Percentiles rank a stretch among this genome's conserved stretches.
Conservation (phyloP, 352 stramenopile species). For the Phytophthora uliginosa region DNA sequence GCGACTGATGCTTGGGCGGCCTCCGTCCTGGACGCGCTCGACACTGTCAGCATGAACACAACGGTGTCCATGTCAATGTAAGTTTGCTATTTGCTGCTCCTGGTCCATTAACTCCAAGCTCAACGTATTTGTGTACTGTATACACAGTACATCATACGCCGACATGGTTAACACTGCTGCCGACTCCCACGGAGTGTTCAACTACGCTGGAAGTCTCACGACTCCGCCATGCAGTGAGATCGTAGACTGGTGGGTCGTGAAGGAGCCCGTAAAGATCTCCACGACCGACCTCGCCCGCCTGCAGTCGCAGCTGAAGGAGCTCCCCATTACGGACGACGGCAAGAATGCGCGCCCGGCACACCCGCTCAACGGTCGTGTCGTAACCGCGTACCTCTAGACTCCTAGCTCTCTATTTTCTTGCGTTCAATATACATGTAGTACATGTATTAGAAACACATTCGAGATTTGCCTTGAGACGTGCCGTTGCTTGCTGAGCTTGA, state of each 20-base stretch:
- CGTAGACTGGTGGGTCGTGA: slow-evolving; percentile 48
- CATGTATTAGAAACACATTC: not conserved
- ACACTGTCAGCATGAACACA: slow-evolving; percentile 33
- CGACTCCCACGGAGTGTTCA: slow-evolving; percentile 34
- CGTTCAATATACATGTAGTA: not conserved
- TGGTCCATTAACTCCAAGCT: not conserved
- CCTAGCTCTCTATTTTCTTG: slow-evolving; percentile 1
- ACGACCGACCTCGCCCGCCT: slow-evolving; percentile 32
- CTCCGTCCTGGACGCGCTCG: slow-evolving; percentile 35
- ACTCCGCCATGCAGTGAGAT: slow-evolving; percentile 45
- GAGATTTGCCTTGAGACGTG: slow-evolving; percentile 24
- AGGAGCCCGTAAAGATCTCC: slow-evolving; percentile 35
- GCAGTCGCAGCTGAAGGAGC: slow-evolving; percentile 33
- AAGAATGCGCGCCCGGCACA: slow-evolving; percentile 41
- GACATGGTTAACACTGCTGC: slow-evolving; percentile 57
- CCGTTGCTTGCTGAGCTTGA: slow-evolving; percentile 11
- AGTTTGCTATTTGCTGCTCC: not conserved
- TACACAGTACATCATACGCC: slow-evolving; percentile 41
- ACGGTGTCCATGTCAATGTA: slow-evolving; percentile 31
- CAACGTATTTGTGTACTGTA: not conserved
- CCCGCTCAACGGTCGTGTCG: slow-evolving; percentile 35
- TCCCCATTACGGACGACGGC: slow-evolving; percentile 36
- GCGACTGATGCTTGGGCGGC: slow-evolving; percentile 37
- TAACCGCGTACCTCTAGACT: slow-evolving; percentile 32
- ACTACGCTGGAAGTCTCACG: slow-evolving; percentile 47